Base-by-base conservation (phyloP, 1,284 basidiomycete species). In the Ustilago nuda region DNA sequence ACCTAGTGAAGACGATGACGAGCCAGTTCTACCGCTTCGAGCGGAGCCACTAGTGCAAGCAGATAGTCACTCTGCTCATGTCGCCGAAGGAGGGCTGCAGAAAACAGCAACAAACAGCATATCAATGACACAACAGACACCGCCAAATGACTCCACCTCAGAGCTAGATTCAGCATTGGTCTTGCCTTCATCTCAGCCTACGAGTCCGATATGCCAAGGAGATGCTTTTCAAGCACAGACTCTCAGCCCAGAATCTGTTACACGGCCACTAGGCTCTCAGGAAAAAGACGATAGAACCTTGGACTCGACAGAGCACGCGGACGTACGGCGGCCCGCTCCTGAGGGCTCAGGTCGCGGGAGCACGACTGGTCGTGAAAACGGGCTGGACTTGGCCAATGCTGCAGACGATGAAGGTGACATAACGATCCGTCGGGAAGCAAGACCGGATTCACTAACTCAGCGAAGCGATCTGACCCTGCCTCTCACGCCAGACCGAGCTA, bases 401-500 rank as follows among this genome's bases (percentile, higher is more conserved):
- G 39, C n/a, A 19, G 62, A 52, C 13, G 23, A 37, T 45, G 27
- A 15, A 23, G 36, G 27, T 15, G 39, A 52, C 17, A 9, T 39
- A 7, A 59, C 60, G 8, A 9, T 57, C 3, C 27, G 51, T 13
- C 17, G 2, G 2, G 37, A 41, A 33, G 17, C 2, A 8, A 8
- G 13, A 17, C 32, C 35, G 17, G 23, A 36, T 2, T 52, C 50
- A 2, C 36, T 56, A 27, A 39, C 51, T 4, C 59, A 58, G 32
- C 50, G 56, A 15, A 67, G 66, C 51, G 66, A 58, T 54, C 41
- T 19, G 27, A 61, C 59, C 27, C 11, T 67, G 43, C 59, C 55
- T 2, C 51, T 58, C 11, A 48, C 43, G 4, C 27, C 50, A 8
- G 61, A 56, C 23, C 35, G 50, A 9, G 17, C n/a, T 2, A 12